Evolutionary conservation across 257 asterid genomes (phyloP), one percentile per base, ranked within the genome.

Genomic region (Mitragyna speciosa): DNA sequence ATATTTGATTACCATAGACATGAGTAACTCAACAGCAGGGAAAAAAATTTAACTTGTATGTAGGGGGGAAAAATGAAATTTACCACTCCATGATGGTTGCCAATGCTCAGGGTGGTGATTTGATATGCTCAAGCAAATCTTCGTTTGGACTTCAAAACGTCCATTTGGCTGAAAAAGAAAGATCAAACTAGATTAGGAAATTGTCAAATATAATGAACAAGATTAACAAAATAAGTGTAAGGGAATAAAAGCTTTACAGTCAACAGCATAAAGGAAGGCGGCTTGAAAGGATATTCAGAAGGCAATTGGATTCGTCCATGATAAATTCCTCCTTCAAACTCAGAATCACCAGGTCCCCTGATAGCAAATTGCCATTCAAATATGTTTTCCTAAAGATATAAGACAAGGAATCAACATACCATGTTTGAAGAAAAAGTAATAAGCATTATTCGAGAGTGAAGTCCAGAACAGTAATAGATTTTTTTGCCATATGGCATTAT

Each of bases 51-150:
- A 26, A 64, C 28, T 63, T 30, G 66, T 31, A 43, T 7, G n/a
- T n/a, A n/a, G n/a, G n/a, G 41, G 41, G 7, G 77, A 24, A 82
- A 67, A 65, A 56, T 70, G 24, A 77, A 84, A 17, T 70, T 86
- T 85, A 95, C 98, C 98, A 72, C 98, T 91, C 98, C 98, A 95
- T 63, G 96, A 95, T 77, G 98, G 98, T 77, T 91, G 98, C 98
- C 98, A 95, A 85, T 95, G 98, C 88, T 95, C 98, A 68, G 98
- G 98, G 69, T 95, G 98, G 87, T 95, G 98, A 86, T 91, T 95
- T 52, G 98, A 95, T 80, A 95, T 95, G 87, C 98, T 95, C 91
- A 94, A 89, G 90, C 98, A 94, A 76, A 94, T 94, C 92, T 94
- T 94, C 76, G 98, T 93, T 86, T 94, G 97, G 75, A 96, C 93